Percentiles rank a stretch among this genome's conserved stretches.
Conservation (phyloP, 2,329 filamentous ascomycete species). For the Curvularia verruculosa region DNA sequence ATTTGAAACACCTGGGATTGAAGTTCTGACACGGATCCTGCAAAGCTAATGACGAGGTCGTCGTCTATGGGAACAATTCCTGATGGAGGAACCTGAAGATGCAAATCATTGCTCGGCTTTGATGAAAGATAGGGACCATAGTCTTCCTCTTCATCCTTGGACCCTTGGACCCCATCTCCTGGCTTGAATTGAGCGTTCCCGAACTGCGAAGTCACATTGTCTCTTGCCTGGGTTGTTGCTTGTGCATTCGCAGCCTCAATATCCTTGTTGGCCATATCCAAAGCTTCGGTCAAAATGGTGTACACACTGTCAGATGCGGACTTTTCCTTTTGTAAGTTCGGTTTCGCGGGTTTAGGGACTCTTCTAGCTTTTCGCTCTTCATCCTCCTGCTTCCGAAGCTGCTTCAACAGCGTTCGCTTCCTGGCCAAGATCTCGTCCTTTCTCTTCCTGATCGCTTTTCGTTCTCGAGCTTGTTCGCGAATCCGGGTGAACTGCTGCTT, state of each 20-base stretch:
- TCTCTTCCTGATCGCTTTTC: neutral
- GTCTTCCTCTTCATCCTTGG: too few species aligned
- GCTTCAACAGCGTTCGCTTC: constrained; percentile 2
- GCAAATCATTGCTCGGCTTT: constrained; percentile 17
- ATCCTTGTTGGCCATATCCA: neutral
- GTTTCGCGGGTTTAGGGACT: neutral
- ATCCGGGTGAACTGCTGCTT: neutral
- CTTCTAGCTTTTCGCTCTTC: neutral
- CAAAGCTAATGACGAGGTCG: constrained; percentile 26
- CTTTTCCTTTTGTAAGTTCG: neutral
- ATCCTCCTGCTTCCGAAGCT: constrained; percentile 3
- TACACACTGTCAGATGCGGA: neutral
- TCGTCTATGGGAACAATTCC: constrained; percentile 26
- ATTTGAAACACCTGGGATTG: constrained; percentile 30
- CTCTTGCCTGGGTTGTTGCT: neutral
- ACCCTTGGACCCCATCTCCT: neutral
- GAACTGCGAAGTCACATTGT: neutral
- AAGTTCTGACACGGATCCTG: constrained; percentile 18
- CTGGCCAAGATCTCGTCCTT: neutral
- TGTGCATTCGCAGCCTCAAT: neutral
- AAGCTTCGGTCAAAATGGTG: constrained; percentile 7
- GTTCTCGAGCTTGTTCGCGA: neutral
- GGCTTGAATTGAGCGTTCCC: neutral
- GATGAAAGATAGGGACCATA: neutral
- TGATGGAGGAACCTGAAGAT: constrained; percentile 16